Base-by-base conservation (phyloP, 148 eudicot species). In the Chenopodium quinoa region DNA sequence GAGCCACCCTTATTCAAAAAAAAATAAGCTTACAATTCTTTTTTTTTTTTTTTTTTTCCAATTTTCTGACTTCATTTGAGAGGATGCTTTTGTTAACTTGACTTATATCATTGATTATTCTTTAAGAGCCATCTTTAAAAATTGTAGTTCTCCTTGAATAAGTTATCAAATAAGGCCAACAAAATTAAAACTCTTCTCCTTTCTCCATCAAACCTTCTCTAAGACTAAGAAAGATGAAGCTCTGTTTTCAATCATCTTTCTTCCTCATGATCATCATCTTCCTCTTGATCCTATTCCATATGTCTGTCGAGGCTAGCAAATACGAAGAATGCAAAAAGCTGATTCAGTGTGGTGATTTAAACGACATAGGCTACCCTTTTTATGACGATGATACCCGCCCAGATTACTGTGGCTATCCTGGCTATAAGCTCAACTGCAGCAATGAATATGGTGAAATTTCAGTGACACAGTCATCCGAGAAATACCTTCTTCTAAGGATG, bases 321-420 rank as follows among this genome's bases (percentile, higher is more conserved):
- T 88, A 86, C 62, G 75, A 68, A 7, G 70, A 50, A 23, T 93
- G 97, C 63, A 32, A 37, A 9, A 48, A 50, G 52, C 2, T 71
- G 0, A 74, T 82, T 40, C 66, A 63, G 7, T 91, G 97, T 71
- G 90, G 86, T 27, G 27, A 27, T 27, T 27, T 27, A 27, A 27
- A 27, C 27, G 27, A 27, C 27, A 27, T 27, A 27, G 27, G 71
- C 12, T 93, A 93, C 75, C 97, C 97, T 78, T 93, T 93, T 84
- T 93, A 82, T 76, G 44, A 0, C 7, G 90, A 58, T 19, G 64
- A 47, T 0, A 2, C 4, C 68, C 87, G 92, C 65, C 90, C 92
- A 0, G 76, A 22, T 0, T 79, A 72, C 29, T 93, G 97, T 60
- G 97, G 97, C 8, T 69, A 83, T 71, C 91, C 91, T 0, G 89